Percentiles rank a stretch among this genome's conserved stretches.
phyloP scores from a whole-genome alignment of 495 filamentous ascomycete species.

The Penicillium lividum region DNA sequence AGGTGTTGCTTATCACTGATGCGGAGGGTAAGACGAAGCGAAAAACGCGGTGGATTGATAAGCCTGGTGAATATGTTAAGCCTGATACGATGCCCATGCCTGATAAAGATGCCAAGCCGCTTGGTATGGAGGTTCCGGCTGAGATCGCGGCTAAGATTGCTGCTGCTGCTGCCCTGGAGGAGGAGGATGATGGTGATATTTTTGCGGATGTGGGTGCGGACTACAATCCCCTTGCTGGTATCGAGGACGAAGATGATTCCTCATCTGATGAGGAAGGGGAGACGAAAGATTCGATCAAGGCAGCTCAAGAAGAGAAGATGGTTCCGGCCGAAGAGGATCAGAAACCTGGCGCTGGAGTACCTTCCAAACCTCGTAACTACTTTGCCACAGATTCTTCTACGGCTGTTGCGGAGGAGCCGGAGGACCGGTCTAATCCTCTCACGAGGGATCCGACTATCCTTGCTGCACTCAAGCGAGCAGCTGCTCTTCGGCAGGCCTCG shows the following conservation, averaged over 20 bases:
- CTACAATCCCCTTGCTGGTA: conserved; percentile 81
- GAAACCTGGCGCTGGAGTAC: conserved; percentile 13
- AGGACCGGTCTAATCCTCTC: conserved; percentile 56
- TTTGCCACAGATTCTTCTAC: conserved; percentile 35
- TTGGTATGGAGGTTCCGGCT: conserved; percentile 80
- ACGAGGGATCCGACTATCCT: conserved; percentile 73
- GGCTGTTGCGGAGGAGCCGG: conserved; percentile 37
- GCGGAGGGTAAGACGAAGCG: conserved; percentile 85
- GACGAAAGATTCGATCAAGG: conserved; percentile 5
- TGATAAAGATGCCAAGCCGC: conserved; percentile 62
- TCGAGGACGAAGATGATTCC: conserved; percentile 57
- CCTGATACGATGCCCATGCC: conserved; percentile 57
- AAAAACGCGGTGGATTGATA: conserved; percentile 63
- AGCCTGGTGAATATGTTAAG: conserved; percentile 43
- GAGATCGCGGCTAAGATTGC: conserved; percentile 36
- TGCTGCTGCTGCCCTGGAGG: conserved; percentile 40
- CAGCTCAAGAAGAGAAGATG: conserved; percentile 23
- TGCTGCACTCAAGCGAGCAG: conserved; percentile 83
- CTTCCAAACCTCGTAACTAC: conserved; percentile 41
- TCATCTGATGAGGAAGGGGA: conserved; percentile 52
- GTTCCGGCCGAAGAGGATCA: conserved; percentile 16
- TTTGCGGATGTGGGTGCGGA: conserved; percentile 85
- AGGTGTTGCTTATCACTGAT: conserved; percentile 83
- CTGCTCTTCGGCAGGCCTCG: conserved; percentile 61
- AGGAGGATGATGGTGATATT: conserved; percentile 68